phyloP scores from a whole-genome alignment of 306 rosid species.

The Cyclanthera cordifolia region DNA sequence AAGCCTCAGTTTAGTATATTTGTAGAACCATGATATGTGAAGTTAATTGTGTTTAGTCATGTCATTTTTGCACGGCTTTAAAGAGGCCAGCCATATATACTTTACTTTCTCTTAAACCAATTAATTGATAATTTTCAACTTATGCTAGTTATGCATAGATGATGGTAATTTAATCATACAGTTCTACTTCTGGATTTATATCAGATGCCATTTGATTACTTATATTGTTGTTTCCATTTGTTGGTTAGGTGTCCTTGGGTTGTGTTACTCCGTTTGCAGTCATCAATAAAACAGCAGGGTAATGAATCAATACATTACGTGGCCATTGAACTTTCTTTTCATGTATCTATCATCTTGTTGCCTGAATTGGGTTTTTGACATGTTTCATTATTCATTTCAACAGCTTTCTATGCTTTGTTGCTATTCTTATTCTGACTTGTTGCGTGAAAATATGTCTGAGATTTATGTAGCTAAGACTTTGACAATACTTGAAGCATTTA shows the following conservation, averaged over 20 bases:
- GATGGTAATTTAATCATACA: not conserved
- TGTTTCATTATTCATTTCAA: too few relatives aligned
- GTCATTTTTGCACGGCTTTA: not conserved
- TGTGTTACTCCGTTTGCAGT: constrained; percentile 85
- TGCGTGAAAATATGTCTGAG: not conserved
- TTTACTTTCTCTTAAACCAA: not conserved
- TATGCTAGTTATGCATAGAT: not conserved
- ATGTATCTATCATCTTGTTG: not conserved
- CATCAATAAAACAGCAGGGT: constrained; percentile 84
- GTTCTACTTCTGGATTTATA: not conserved
- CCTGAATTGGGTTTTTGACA: too few relatives aligned
- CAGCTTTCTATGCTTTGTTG: not conserved
- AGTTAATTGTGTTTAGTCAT: not conserved
- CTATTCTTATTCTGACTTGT: too few relatives aligned
- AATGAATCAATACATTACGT: constrained; percentile 7
- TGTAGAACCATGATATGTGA: not conserved
- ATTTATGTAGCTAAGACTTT: not conserved
- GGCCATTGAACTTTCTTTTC: not conserved
- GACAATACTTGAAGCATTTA: not conserved
- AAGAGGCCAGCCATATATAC: not conserved
- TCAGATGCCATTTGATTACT: not conserved
- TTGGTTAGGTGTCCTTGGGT: constrained; percentile 64
- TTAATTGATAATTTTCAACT: not conserved
- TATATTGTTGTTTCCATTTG: constrained; percentile 15
- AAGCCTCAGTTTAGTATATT: not conserved